These are phyloP conservation scores for Syzygium oleosum DNA, from an alignment of 345 rosid genomes.

Conservation along the genomic window DNA sequence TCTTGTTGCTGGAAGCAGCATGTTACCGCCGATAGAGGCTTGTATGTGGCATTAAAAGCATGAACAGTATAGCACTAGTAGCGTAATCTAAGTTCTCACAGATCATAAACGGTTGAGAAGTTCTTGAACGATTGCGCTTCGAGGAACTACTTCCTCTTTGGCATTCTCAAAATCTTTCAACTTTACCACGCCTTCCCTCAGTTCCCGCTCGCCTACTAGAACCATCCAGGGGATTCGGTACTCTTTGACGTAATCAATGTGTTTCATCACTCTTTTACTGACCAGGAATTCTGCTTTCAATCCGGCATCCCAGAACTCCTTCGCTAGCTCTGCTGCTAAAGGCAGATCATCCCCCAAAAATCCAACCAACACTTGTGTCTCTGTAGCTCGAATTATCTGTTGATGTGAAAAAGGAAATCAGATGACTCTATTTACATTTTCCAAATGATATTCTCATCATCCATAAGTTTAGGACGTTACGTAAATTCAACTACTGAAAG, in stretches of 20 bases:
- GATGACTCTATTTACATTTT: background rate
- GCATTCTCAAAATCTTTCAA: constrained; percentile 52
- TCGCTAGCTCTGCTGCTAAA: constrained; percentile 60
- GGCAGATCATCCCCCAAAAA: constrained; percentile 47
- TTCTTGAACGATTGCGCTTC: constrained; percentile 36
- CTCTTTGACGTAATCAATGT: constrained; percentile 42
- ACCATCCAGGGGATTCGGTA: constrained; percentile 63
- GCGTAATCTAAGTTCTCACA: background rate
- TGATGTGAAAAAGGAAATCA: background rate
- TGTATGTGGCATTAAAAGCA: background rate
- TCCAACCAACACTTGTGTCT: constrained; percentile 68
- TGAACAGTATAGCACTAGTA: background rate
- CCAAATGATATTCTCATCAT: background rate
- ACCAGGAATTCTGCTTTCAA: constrained; percentile 68
- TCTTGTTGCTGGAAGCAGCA: background rate
- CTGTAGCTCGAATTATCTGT: constrained; percentile 59
- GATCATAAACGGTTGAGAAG: constrained; percentile 22
- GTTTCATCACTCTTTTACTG: constrained; percentile 56
- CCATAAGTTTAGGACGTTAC: background rate
- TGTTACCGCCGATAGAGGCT: background rate
- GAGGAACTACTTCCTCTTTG: constrained; percentile 35
- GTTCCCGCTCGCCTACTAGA: constrained; percentile 57
- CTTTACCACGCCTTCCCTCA: constrained; percentile 50
- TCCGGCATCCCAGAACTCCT: constrained; percentile 57
- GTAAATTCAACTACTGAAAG: background rate